phyloP scores from a whole-genome alignment of 495 filamentous ascomycete genomes.

The Tetracladium marchalianum region DNA sequence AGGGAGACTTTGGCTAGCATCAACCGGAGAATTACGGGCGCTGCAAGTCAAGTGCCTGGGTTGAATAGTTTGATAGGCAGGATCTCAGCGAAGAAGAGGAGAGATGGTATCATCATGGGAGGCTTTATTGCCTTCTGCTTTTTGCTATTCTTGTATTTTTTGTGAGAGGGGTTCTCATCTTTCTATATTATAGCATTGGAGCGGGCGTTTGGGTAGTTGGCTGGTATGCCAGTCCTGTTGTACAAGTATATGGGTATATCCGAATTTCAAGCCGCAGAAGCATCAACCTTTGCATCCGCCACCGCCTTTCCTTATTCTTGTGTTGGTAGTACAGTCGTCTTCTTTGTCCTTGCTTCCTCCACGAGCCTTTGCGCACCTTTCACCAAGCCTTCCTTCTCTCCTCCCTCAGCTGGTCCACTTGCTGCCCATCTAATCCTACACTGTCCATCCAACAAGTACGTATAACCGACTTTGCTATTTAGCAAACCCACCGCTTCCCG shows the following conservation, averaged over 20 bases:
- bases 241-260: constrained; percentile 22
- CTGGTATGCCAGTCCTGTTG: constrained; percentile 14
- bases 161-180: constrained; percentile 31
- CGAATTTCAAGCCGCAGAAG: constrained; percentile 4
- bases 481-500: constrained; percentile 69
- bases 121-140: constrained; percentile 86
- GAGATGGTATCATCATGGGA: constrained; percentile 90
- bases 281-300: constrained; percentile 4
- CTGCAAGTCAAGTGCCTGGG: constrained; percentile 83
- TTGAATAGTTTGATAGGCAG: constrained; percentile 87
- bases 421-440: constrained; percentile 94
- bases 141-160: constrained; percentile 74
- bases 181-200: constrained; percentile 8
- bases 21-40: constrained; percentile 77
- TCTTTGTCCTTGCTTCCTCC: constrained; percentile 35
- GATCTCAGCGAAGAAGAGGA: constrained; percentile 90
- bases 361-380: constrained; percentile 58
- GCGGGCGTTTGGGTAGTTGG: constrained; percentile 16
- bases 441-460: constrained; percentile 79
- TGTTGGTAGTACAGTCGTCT: background rate
- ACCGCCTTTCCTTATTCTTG: background rate
- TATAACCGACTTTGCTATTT: constrained; percentile 88
- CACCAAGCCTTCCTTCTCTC: constrained; percentile 63
- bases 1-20: constrained; percentile 77
- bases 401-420: constrained; percentile 60